Base-by-base conservation (phyloP, 2,329 filamentous ascomycete genomes). In the Coniella vitis region DNA sequence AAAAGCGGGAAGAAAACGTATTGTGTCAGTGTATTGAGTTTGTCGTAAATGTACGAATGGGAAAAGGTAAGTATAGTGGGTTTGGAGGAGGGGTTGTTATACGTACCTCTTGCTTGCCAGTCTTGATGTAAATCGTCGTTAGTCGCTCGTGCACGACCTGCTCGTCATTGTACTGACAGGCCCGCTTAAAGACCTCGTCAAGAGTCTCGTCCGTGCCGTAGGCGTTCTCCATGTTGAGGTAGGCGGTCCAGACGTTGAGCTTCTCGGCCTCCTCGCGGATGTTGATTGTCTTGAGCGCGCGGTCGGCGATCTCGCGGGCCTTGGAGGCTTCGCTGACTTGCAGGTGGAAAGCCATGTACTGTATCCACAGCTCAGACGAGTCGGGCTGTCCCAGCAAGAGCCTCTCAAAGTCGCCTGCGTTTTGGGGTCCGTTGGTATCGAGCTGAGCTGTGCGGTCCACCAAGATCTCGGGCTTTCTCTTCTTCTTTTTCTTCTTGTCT, bases 331-430 rank as follows among this genome's bases (percentile, higher is more conserved):
- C 93, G 62, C 88, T 88, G 45, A 95, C 79, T 63, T 95, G 86
- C 66, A 96, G 84, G 68, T 97, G 89, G 77, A 95, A 95, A n/a
- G 90, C 90, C 89, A 98, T 97, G 70, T 98, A 98, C 56, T 88
- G 81, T 47, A 96, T 87, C 93, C 93, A 98, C 22, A 97, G 78
- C 54, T 85, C 75, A 1, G 91, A 94, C n/a, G 87, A 91, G 69
- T 97, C 90, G 2, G 93, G 90, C 63, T 95, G 87, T 48, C 90
- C 88, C 19, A 98, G 80, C 37, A 98, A 79, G 20, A 96, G 82
- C 57, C 93, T 85, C 69, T 98, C 94, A 65, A 90, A 98, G 67
- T 98, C 94, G 54, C 86, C 87, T 14, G 87, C 79, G 1, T 88
- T 91, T 63, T 94, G 90, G 2, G 93, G 93, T 0, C 91, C 91